Conservation (phyloP, 176 grass and related monocot genomes). For the Typha latifolia region DNA sequence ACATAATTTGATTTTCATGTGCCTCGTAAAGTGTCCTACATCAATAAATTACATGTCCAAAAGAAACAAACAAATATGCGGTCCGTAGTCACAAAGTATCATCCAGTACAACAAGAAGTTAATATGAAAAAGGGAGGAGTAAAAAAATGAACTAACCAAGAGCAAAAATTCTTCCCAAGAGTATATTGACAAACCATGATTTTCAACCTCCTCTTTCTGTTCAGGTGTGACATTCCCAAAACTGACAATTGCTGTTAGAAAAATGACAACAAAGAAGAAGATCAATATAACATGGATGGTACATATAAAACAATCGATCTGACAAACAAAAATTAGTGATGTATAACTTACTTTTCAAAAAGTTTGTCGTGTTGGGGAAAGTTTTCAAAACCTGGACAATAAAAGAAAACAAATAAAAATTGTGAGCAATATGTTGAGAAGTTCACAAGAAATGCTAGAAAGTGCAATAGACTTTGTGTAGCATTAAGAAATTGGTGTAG, state of each 20-base stretch:
- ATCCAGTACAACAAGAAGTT: too few species aligned
- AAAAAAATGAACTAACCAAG: slow-evolving; percentile 32
- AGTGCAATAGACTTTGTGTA: too few species aligned
- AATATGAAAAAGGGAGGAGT: not conserved
- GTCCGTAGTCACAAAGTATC: too few species aligned
- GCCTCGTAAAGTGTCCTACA: too few species aligned
- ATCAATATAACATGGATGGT: too few species aligned
- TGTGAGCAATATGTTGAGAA: too few species aligned
- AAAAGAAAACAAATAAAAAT: not conserved
- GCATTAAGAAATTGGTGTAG: too few species aligned
- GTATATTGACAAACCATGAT: slow-evolving; percentile 55
- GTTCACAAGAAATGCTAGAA: too few species aligned
- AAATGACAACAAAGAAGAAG: not conserved
- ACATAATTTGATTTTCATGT: too few species aligned
- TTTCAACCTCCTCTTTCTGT: slow-evolving; percentile 60
- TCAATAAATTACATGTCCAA: too few species aligned
- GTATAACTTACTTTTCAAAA: slow-evolving; percentile 69
- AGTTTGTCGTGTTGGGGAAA: slow-evolving; percentile 42
- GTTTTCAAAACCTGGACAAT: slow-evolving; percentile 65
- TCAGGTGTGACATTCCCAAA: slow-evolving; percentile 74
- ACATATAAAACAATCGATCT: too few species aligned
- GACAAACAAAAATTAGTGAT: not conserved
- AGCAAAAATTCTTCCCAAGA: slow-evolving; percentile 88
- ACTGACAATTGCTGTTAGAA: slow-evolving; percentile 58
- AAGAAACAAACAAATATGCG: too few species aligned